Conservation (phyloP, 1,139 yeast species). For the Taiozyma onychis region DNA sequence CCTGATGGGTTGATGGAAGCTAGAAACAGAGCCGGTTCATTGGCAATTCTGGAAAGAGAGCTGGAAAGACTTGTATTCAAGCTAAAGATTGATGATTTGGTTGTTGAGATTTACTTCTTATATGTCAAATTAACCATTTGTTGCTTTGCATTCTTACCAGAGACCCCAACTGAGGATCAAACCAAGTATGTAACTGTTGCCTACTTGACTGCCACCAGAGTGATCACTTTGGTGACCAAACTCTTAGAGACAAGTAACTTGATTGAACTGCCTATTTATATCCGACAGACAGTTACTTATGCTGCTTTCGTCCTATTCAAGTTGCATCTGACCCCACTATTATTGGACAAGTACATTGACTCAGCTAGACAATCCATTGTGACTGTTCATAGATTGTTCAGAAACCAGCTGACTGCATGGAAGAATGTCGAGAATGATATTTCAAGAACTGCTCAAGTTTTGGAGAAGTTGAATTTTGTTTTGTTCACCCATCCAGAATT, state of each 20-base stretch:
- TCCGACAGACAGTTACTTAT: constrained; percentile 78
- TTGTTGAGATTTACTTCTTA: constrained; percentile 75
- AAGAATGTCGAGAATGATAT: constrained; percentile 81
- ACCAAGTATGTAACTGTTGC: constrained; percentile 80
- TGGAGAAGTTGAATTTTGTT: constrained; percentile 85
- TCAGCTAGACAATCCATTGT: constrained; percentile 91
- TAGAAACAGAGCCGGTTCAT: constrained; percentile 71
- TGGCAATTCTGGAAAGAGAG: constrained; percentile 73
- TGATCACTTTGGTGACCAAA: constrained; percentile 72
- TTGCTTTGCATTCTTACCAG: constrained; percentile 87
- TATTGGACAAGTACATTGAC: constrained; percentile 74
- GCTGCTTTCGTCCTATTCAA: constrained; percentile 78
- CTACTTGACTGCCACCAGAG: constrained; percentile 74
- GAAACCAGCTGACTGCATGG: constrained; percentile 92
- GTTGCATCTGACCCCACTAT: constrained; percentile 71
- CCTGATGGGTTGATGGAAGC: constrained; percentile 92
- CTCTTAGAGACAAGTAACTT: constrained; percentile 62
- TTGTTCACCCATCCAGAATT: constrained; percentile 84
- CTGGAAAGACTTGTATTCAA: constrained; percentile 64
- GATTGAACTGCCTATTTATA: constrained; percentile 81
- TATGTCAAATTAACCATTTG: constrained; percentile 80
- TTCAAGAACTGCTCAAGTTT: constrained; percentile 86
- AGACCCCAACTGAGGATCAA: constrained; percentile 85
- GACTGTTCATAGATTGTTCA: constrained; percentile 79
- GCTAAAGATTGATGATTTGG: constrained; percentile 54